Base-by-base conservation (phyloP, 805 yeast genomes). In the Myxozyma lipomycoides region DNA sequence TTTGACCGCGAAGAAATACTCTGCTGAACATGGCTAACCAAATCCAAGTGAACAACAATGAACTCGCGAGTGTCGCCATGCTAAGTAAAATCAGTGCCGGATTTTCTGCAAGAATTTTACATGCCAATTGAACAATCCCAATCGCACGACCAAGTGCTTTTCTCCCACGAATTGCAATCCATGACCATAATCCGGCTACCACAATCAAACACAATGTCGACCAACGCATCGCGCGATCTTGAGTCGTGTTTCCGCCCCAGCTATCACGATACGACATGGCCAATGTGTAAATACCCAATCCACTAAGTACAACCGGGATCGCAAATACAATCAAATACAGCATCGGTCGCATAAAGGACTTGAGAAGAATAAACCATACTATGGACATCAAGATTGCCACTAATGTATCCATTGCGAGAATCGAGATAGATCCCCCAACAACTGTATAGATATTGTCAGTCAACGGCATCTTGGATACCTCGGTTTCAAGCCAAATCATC, bases 21-120 rank as follows among this genome's bases (percentile, higher is more conserved):
- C 70, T 43, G 48, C 65, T 47, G 63, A 62, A 63, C 65, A 71
- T 45, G 44, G 49, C 54, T 15, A 68, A 56, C 74, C 74, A 72
- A 12, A 68, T 39, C 30, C 63, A 59, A 3, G 73, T 66, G 21
- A 67, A 60, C n/a, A 59, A 44, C 2, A 65, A 37, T 43, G 71
- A 65, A 9, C 60, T 51, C 3, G 50, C 42, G 19, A 70, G 62
- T 23, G 64, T 59, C 12, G 59, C 64, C 9, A 62, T 49, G 12
- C 70, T 60, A 17, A 71, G 58, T 7, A 49, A 49, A 17, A 68
- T 46, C 34, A 70, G 55, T 24, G 63, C 56, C 12, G 62, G 64
- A 46, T 68, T 66, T 25, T 62, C 66, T 19, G 60, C 52, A 32
- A 70, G 61, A 5, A 72, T 65, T 30, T 61, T 59, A 46, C 70